Conservation (phyloP, 2,329 filamentous ascomycete genomes). For the Aureobasidium uvarum region DNA sequence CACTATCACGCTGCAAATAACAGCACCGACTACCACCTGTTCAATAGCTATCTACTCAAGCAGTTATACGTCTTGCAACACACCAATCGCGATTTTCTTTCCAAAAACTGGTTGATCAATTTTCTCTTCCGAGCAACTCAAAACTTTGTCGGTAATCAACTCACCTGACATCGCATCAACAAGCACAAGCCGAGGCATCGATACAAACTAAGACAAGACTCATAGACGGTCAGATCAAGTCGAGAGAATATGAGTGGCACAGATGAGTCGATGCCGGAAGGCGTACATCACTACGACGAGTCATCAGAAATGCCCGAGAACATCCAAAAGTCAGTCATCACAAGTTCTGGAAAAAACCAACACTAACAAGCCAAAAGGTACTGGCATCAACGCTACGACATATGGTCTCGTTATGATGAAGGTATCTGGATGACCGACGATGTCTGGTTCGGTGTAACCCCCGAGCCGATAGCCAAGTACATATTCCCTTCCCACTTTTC, state of each 20-base stretch:
- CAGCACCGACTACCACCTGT: not conserved
- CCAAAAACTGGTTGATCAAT: not conserved
- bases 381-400: constrained; percentile 81
- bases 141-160: not conserved
- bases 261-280: constrained; percentile 17
- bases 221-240: not conserved
- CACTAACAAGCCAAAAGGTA: constrained; percentile 58
- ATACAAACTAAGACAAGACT: not conserved
- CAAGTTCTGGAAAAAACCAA: not conserved
- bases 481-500: constrained; percentile 32
- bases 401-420: constrained; percentile 84
- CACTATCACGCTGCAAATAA: not conserved
- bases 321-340: constrained; percentile 69
- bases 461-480: constrained; percentile 83
- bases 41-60: not conserved
- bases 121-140: not conserved
- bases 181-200: not conserved
- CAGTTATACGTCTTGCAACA: too few relatives aligned
- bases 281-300: constrained; percentile 71
- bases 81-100: too few relatives aligned
- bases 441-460: constrained; percentile 96
- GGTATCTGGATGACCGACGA: constrained; percentile 89
- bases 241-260: not conserved
- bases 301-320: constrained; percentile 73
- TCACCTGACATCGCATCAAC: too few relatives aligned